Conservation (phyloP, 2,329 filamentous ascomycete genomes). For the Monosporascus ibericus region DNA sequence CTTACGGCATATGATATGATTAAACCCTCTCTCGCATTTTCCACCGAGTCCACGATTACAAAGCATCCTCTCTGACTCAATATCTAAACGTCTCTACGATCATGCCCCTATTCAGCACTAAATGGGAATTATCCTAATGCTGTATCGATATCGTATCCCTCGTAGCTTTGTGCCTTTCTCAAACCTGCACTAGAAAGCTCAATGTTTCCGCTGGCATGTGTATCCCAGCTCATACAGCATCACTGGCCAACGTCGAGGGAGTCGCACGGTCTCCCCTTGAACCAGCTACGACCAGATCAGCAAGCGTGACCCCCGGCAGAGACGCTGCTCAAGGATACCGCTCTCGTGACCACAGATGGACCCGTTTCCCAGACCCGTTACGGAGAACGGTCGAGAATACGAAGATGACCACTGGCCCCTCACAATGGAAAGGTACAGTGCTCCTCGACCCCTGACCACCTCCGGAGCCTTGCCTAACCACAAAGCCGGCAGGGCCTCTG, state of each 20-base stretch:
- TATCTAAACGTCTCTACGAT: constrained; percentile 3
- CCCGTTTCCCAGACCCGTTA: constrained; percentile 2
- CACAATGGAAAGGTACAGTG: constrained; percentile 1
- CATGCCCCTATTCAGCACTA: constrained; percentile 14
- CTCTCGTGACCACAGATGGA: constrained; percentile 7
- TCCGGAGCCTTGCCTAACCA: constrained; percentile 5
- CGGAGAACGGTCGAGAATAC: constrained; percentile 15
- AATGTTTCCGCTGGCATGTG: constrained; percentile 14
- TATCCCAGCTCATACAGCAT: constrained; percentile 9
- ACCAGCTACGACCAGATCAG: background rate
- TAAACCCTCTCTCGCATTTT: background rate
- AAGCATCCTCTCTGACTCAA: background rate
- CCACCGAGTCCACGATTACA: background rate
- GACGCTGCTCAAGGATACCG: constrained; percentile 10
- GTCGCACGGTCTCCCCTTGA: constrained; percentile 1
- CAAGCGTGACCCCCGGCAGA: background rate
- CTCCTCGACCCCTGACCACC: constrained; percentile 6
- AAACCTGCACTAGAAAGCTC: constrained; percentile 6
- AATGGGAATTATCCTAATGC: constrained; percentile 16
- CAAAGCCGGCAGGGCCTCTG: constrained; percentile 6
- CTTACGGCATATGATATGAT: background rate
- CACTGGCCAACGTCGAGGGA: constrained; percentile 3
- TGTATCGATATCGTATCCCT: constrained; percentile 7
- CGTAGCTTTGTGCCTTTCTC: constrained; percentile 5
- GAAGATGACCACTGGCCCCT: constrained; percentile 11